These are phyloP conservation scores for Fraxinus sp. DNA, from an alignment of 305 asterid genomes.

Conservation along the genomic window DNA sequence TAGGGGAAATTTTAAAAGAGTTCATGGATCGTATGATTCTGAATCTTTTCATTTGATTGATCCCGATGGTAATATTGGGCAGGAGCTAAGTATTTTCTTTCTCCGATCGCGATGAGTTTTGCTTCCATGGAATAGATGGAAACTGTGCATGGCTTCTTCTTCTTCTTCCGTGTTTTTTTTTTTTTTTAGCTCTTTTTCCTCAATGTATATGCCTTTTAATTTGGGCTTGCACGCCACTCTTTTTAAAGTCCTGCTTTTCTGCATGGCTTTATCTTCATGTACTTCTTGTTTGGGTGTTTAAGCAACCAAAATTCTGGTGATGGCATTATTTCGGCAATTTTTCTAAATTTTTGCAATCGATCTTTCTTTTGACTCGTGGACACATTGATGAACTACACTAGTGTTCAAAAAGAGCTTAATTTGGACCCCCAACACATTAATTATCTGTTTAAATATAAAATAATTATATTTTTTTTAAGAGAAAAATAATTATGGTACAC, in stretches of 20 bases:
- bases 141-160: neutral
- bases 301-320: conserved; percentile 22
- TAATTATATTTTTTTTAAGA: neutral
- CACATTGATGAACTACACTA: neutral
- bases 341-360: neutral
- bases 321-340: neutral
- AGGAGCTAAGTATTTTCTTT: conserved; percentile 57
- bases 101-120: conserved; percentile 31
- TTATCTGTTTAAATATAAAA: neutral
- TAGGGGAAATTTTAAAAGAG: conserved; percentile 52
- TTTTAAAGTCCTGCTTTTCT: conserved; percentile 30
- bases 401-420: neutral
- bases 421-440: neutral
- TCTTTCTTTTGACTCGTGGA: neutral
- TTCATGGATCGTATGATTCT: conserved; percentile 44
- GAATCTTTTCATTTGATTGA: conserved; percentile 63
- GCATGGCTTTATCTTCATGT: conserved; percentile 35
- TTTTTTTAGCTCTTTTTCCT: neutral
- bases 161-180: too few relatives aligned
- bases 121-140: neutral
- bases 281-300: conserved; percentile 22
- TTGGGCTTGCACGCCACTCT: conserved; percentile 23
- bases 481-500: neutral
- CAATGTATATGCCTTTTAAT: neutral
- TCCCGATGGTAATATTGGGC: conserved; percentile 48